These are phyloP conservation scores for Arthroderma sp. DNA, from an alignment of 2,329 filamentous ascomycete genomes.

Conservation along the genomic window DNA sequence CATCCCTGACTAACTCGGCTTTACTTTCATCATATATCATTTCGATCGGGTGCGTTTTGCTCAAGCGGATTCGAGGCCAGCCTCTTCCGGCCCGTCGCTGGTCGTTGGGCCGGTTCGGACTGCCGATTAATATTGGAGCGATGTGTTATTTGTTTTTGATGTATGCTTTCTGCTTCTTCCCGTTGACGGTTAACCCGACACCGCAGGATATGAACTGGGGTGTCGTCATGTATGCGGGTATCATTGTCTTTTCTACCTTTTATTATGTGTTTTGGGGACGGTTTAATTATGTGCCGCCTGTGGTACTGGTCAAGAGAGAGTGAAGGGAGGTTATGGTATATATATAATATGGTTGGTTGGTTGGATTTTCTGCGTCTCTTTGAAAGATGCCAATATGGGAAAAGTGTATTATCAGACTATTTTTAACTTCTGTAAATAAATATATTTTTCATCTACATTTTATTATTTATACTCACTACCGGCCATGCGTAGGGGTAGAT, in stretches of 20 bases:
- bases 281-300: constrained; percentile 29
- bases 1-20: constrained; percentile 1
- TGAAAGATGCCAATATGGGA: too few relatives aligned
- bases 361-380: too few relatives aligned
- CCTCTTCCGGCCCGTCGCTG: constrained; percentile 31
- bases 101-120: constrained; percentile 33
- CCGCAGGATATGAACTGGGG: constrained; percentile 36
- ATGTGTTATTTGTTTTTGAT: constrained; percentile 27
- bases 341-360: too few relatives aligned
- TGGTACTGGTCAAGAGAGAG: constrained; percentile 21
- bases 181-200: constrained; percentile 20
- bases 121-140: constrained; percentile 30
- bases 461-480: too few relatives aligned
- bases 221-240: constrained; percentile 31
- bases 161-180: constrained; percentile 35
- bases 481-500: too few relatives aligned
- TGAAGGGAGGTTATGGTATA: neutral
- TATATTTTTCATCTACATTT: too few relatives aligned
- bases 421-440: too few relatives aligned
- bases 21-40: constrained; percentile 27
- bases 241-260: constrained; percentile 30
- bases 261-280: constrained; percentile 31
- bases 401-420: too few relatives aligned
- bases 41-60: constrained; percentile 33
- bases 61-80: constrained; percentile 30